Base-by-base conservation (phyloP, 2,329 filamentous ascomycete genomes). In the Xylariaceae sp. region DNA sequence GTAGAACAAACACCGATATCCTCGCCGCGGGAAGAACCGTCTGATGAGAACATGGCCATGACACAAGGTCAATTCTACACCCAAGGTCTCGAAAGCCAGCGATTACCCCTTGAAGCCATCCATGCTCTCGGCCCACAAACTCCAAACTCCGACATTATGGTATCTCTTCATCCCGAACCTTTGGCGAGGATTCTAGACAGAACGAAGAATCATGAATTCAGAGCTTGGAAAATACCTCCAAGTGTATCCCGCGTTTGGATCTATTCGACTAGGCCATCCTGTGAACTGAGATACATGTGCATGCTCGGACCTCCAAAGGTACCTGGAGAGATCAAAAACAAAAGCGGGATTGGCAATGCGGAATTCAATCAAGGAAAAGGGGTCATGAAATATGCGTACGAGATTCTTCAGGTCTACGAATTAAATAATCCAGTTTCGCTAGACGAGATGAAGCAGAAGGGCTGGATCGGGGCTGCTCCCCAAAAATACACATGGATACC, bases 181-280 rank as follows among this genome's bases (percentile, higher is more conserved):
- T 75, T 85, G n/a, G 66, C 72, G 6, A 69, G 76, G 12, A 81
- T 89, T 32, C 62, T 80, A 9, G 69, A 75, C 9, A 79, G 83
- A 1, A 73, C 70, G 2, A 80, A 81, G 52, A 75, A 83, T 52
- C 79, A 86, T 64, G 77, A 88, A 50, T 81, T 82, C 56, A 77
- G 85, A 43, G 71, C 74, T 16, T 87, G 82, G 72, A 79, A 76
- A 47, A 78, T 89, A 20, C 82, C 84, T 1, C 66, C 73, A 2
- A 75, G 78, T 16, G 81, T 87, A 4, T 74, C 71, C 18, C 83
- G 86, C n/a, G 77, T 87, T 63, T 89, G 86, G 86, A 74, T 89
- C 16, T 85, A 86, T 61, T 76, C 77, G 16, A 82, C 75, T 16
- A 71, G 65, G 29, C 81, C 76, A 0, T 65, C 70, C 9, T 75